Evolutionary conservation across 2,329 filamentous ascomycete species (phyloP).

Genomic region (Balansia obtecta): DNA sequence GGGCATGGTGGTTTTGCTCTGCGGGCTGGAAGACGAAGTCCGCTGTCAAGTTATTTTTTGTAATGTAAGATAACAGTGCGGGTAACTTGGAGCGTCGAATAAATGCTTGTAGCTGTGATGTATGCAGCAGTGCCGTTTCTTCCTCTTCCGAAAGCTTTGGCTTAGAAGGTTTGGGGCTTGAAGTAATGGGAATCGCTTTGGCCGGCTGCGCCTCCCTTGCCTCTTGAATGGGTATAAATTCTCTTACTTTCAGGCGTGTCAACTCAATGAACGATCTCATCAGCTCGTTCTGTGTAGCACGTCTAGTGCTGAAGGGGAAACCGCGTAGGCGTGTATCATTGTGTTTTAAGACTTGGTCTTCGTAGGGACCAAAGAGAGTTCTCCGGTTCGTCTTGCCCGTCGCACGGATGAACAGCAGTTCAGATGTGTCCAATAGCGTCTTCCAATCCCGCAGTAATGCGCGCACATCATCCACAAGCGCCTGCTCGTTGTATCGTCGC

Average conservation of each 20-base stretch:
- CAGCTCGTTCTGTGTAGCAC: conserved; percentile 86
- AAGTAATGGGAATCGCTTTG: conserved; percentile 20
- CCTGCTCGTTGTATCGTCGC: conserved; percentile 87
- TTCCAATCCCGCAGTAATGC: conserved; percentile 76
- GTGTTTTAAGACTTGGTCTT: conserved; percentile 67
- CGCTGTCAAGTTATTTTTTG: conserved; percentile 57
- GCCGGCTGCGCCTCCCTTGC: conserved; percentile 29
- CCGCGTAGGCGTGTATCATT: conserved; percentile 73
- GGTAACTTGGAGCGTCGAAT: conserved; percentile 85
- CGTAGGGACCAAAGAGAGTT: conserved; percentile 84
- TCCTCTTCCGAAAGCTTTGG: conserved; percentile 70
- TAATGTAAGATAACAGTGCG: conserved; percentile 71
- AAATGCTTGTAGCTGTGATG: conserved; percentile 75
- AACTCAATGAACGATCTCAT: conserved; percentile 92
- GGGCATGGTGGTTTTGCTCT: conserved; percentile 64
- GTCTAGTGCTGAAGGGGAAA: conserved; percentile 85
- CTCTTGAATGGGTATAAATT: conserved; percentile 56
- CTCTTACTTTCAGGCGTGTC: conserved; percentile 75
- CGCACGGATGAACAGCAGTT: conserved; percentile 79
- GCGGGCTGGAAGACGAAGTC: conserved; percentile 65
- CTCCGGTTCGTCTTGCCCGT: conserved; percentile 76
- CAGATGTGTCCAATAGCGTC: conserved; percentile 66
- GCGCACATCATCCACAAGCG: conserved; percentile 78
- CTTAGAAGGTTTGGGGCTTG: conserved; percentile 37
- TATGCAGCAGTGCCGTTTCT: conserved; percentile 71